Conservation (phyloP, 192 early-diverging fungal species). For the Podila clonocystis region DNA sequence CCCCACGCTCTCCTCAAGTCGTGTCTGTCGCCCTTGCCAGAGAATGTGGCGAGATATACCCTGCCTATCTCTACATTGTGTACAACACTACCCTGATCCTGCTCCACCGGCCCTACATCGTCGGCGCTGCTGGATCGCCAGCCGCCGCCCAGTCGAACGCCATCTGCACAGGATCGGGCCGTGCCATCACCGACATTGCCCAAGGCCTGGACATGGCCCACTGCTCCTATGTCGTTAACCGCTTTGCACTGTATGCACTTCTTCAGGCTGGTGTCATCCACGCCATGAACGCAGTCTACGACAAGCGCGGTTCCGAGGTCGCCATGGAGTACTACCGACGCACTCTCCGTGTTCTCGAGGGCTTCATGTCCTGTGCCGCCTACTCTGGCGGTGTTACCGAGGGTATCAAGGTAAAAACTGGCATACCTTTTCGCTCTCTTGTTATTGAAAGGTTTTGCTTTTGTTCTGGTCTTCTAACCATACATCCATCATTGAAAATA, state of each 20-base stretch:
- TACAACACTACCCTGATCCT: constrained; percentile 57
- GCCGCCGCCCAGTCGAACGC: constrained; percentile 45
- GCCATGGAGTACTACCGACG: constrained; percentile 46
- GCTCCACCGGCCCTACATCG: constrained; percentile 62
- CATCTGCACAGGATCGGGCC: constrained; percentile 47
- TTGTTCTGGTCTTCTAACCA: neutral
- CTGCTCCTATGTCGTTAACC: constrained; percentile 39
- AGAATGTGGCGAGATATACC: constrained; percentile 34
- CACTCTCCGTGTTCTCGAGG: constrained; percentile 23
- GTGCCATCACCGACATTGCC: constrained; percentile 48
- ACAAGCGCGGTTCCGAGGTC: constrained; percentile 36
- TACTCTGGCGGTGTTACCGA: constrained; percentile 42
- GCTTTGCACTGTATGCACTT: constrained; percentile 44
- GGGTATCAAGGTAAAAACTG: constrained; percentile 42
- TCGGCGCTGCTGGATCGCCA: constrained; percentile 45
- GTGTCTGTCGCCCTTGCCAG: constrained; percentile 12
- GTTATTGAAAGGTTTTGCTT: neutral
- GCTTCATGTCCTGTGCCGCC: constrained; percentile 13
- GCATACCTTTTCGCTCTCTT: neutral
- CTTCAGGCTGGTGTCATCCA: constrained; percentile 48
- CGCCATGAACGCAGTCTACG: constrained; percentile 42
- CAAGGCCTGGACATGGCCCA: constrained; percentile 28
- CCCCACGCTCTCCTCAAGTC: constrained; percentile 17
- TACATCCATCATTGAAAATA: neutral
- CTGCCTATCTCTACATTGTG: constrained; percentile 47